Evolutionary conservation across 139 green algal genomes (phyloP), one percentile per base, ranked within the genome.

Genomic region (Cymbomonas tetramitiformis): DNA sequence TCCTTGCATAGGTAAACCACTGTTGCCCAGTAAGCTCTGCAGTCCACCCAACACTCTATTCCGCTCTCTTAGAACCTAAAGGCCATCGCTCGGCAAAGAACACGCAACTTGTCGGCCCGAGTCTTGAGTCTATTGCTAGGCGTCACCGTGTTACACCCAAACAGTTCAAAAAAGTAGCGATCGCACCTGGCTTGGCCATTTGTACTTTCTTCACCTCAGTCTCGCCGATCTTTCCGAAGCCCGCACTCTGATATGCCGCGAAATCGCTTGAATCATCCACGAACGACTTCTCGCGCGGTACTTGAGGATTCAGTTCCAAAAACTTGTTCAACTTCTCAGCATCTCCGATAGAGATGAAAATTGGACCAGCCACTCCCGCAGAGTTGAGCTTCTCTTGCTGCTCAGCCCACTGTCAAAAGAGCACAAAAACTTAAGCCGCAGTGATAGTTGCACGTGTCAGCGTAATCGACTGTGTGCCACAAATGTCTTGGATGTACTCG

Each of bases 271-370:
- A 46, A 19, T 61, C 50, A 46, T 69, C 61, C 30, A 62, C 61
- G 52, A 53, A 62, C 1, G n/a, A 18, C 25, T 33, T 7, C n/a
- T 51, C 31, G 15, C 19, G 10, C 21, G 51, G 40, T 2, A 69
- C 12, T 10, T 58, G 3, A 1, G 61, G 61, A 43, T 58, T 58
- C 1, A 58, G 0, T 4, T 69, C 61, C 28, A 69, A 34, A 41
- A 69, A 69, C 61, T 63, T 57, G 21, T 26, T 56, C 28, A 69
- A 34, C 41, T 69, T 69, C 9, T 57, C 61, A 4, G 4, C 43
- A 52, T 69, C 52, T 32, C 51, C 52, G 18, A 63, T 43, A 25
- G n/a, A 51, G 5, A 63, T 18, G 4, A 62, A 47, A n/a, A n/a
- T n/a, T n/a, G n/a, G n/a, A n/a, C n/a, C n/a, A n/a, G n/a, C 34